Evolutionary conservation across 345 rosid species (phyloP), one percentile per base, ranked within the genome.

Genomic region (Psidium guajava): DNA sequence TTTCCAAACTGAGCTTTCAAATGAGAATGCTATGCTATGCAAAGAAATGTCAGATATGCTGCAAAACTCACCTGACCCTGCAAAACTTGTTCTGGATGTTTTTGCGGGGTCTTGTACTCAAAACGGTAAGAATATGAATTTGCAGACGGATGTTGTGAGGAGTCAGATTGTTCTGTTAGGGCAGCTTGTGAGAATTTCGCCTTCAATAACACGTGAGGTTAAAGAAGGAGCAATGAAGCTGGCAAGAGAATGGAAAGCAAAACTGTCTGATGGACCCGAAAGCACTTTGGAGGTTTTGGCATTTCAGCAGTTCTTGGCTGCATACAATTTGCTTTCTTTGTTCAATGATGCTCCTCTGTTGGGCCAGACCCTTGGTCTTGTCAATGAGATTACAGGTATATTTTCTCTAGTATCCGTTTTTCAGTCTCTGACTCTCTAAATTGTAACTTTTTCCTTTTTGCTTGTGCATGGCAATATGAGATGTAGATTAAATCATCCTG

Each of bases 41-140:
- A 27, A 84, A 20, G 89, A 91, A 64, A 87, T 92, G 22, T 28
- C 49, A 1, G 11, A 6, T 81, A 84, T 86, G 36, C 61, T 91
- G 11, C 54, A 86, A 64, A 49, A 82, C 36, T 91, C 93, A 36
- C 42, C 88, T 18, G 90, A 92, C 61, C 96, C 95, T 77, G 91
- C 91, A 53, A 89, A 89, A 88, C 90, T 93, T 69, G 94, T 91
- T 81, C 82, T 93, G 55, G 92, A 90, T 86, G 90, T 91, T 83
- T 83, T 91, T 80, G 80, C 88, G 77, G 88, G 88, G 55, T 87
- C 90, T 84, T 82, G 80, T 83, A 83, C 89, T 11, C 83, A 88
- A 83, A 87, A 56, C 16, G 25, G 77, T 54, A 20, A 83, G n/a
- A 53, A 13, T 54, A 20, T 36, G 44, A 59, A 59, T 58, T 83